A percentile compares a stretch with the other conserved stretches of the same genome.
Conservation (phyloP, 352 stramenopile species). For the Phytophthora quininea region DNA sequence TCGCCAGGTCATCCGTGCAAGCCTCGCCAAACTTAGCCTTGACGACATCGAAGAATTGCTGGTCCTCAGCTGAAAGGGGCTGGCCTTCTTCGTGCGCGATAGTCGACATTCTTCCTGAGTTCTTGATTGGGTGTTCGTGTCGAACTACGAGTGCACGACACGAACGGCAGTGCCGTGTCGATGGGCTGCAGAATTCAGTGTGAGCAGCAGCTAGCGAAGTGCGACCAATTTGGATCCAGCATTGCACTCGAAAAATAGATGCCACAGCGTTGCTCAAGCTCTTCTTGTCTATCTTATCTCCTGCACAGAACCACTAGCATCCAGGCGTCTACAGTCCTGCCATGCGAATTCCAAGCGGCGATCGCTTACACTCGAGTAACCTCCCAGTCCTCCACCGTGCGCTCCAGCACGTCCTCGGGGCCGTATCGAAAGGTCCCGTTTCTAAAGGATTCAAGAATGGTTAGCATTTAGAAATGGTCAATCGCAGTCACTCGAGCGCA, state of each 20-base stretch:
- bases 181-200: slow-evolving; percentile 18
- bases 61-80: slow-evolving; percentile 55
- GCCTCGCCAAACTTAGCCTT: slow-evolving; percentile 56
- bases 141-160: slow-evolving; percentile 24
- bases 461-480: too few species aligned
- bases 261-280: slow-evolving; percentile 9
- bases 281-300: slow-evolving; percentile 43
- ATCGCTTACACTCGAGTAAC: slow-evolving; percentile 61
- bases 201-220: slow-evolving; percentile 19
- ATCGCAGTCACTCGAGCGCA: slow-evolving; percentile 14
- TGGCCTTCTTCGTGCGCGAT: slow-evolving; percentile 55
- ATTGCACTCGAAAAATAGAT: slow-evolving; percentile 26
- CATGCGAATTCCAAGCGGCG: neutral
- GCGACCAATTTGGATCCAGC: slow-evolving; percentile 1
- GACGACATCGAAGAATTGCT: slow-evolving; percentile 62
- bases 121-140: neutral
- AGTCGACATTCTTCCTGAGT: slow-evolving; percentile 28
- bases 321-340: neutral
- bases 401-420: slow-evolving; percentile 79
- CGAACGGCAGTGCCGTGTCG: slow-evolving; percentile 14
- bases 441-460: slow-evolving; percentile 39
- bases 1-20: slow-evolving; percentile 64
- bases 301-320: slow-evolving; percentile 11
- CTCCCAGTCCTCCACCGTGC: slow-evolving; percentile 81
- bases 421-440: slow-evolving; percentile 81